A percentile compares a stretch with the other conserved stretches of the same genome.
These are phyloP conservation scores for Biancaea sappan DNA, from an alignment of 306 rosid genomes.

Conservation along the genomic window DNA sequence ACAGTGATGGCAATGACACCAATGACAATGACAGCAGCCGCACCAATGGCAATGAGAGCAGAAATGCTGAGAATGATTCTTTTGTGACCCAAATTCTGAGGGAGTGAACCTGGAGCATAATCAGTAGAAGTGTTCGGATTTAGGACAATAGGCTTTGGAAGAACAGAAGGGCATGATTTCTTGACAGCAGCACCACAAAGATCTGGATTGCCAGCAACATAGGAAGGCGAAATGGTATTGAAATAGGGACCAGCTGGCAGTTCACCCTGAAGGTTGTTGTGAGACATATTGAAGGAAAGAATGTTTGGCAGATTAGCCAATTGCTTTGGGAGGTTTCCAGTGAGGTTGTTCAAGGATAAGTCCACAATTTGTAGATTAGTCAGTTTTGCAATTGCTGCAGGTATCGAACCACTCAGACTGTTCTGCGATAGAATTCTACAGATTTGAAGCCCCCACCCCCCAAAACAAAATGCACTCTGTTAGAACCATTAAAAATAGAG, in stretches of 20 bases:
- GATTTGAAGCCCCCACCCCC: conserved; percentile 17
- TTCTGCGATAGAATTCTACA: conserved; percentile 75
- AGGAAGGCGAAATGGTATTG: conserved; percentile 82
- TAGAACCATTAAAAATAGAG: conserved; percentile 14
- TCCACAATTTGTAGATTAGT: conserved; percentile 72
- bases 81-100: conserved; percentile 65
- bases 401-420: conserved; percentile 66
- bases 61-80: conserved; percentile 96
- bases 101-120: conserved; percentile 45
- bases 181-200: conserved; percentile 89
- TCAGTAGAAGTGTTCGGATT: conserved; percentile 89
- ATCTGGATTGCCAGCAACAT: conserved; percentile 80
- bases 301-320: conserved; percentile 88
- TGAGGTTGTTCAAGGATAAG: conserved; percentile 72
- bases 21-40: conserved; percentile 88
- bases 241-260: conserved; percentile 89
- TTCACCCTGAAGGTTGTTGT: conserved; percentile 91
- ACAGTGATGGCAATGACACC: conserved; percentile 94
- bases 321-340: conserved; percentile 84
- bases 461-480: not conserved
- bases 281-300: conserved; percentile 79
- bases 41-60: conserved; percentile 96
- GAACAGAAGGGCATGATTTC: conserved; percentile 79
- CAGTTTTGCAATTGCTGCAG: conserved; percentile 76
- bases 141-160: conserved; percentile 95